Evolutionary conservation across 2,329 filamentous ascomycete genomes (phyloP).

Genomic region (Epichloe baconii): DNA sequence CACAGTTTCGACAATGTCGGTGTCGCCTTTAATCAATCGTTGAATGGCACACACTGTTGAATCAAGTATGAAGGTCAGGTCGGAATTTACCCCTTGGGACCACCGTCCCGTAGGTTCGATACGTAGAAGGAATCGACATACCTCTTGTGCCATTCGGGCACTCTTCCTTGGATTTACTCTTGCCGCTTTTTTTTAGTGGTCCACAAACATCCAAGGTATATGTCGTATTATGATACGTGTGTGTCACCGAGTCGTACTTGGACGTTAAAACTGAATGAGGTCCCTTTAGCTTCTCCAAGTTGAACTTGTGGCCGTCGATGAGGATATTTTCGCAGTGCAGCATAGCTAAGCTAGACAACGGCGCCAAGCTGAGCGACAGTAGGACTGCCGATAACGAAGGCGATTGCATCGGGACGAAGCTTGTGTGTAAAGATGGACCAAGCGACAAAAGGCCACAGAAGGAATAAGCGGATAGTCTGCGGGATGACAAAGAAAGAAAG

Average conservation of each 20-base stretch:
- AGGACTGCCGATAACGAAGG: slow-evolving; percentile 24
- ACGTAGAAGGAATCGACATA: slow-evolving; percentile 21
- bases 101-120: background rate
- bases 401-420: slow-evolving; percentile 24
- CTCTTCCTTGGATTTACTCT: slow-evolving; percentile 39
- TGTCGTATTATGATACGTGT: slow-evolving; percentile 52
- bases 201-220: slow-evolving; percentile 71
- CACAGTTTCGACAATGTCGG: slow-evolving; percentile 38
- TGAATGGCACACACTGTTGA: slow-evolving; percentile 61
- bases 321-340: slow-evolving; percentile 51
- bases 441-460: background rate
- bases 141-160: slow-evolving; percentile 60
- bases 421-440: background rate
- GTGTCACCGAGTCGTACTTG: slow-evolving; percentile 36
- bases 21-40: slow-evolving; percentile 37
- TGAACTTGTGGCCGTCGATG: slow-evolving; percentile 46
- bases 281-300: slow-evolving; percentile 50
- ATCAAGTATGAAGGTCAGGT: background rate
- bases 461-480: background rate
- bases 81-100: background rate
- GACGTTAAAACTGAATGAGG: slow-evolving; percentile 55
- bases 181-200: slow-evolving; percentile 46
- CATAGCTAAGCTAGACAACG: slow-evolving; percentile 29
- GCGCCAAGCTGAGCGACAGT: slow-evolving; percentile 24
- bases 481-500: background rate